These are phyloP conservation scores for Xanthoconium stramineum DNA, from an alignment of 768 basidiomycete genomes.

Conservation along the genomic window DNA sequence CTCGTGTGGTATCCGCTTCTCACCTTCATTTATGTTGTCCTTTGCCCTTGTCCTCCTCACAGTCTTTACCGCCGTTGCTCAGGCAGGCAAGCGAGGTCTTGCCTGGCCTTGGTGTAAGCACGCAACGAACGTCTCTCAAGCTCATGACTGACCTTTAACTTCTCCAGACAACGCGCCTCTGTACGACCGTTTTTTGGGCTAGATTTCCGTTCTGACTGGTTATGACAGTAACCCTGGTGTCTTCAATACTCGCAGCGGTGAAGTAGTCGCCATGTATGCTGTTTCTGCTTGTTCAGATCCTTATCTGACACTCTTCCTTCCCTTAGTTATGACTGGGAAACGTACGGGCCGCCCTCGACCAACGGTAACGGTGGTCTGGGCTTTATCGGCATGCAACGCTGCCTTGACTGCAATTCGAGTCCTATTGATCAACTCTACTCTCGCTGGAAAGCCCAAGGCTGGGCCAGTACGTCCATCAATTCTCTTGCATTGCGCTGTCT, in stretches of 20 bases:
- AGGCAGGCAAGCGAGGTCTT: conserved; percentile 38
- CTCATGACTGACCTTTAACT: neutral
- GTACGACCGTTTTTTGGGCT: conserved; percentile 14
- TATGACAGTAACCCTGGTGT: conserved; percentile 26
- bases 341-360: conserved; percentile 32
- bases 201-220: neutral
- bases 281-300: neutral
- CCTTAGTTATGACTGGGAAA: conserved; percentile 38
- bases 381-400: conserved; percentile 41
- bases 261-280: conserved; percentile 34
- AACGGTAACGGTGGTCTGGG: conserved; percentile 36
- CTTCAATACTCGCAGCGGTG: conserved; percentile 31
- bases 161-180: conserved; percentile 28
- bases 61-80: conserved; percentile 15
- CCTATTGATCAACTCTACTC: conserved; percentile 30
- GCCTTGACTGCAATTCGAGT: conserved; percentile 36
- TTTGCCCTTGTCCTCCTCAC: conserved; percentile 15
- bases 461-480: conserved; percentile 27
- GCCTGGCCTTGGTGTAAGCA: conserved; percentile 36
- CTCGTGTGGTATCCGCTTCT: neutral
- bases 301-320: neutral
- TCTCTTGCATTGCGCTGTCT: neutral
- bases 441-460: conserved; percentile 31
- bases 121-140: neutral
- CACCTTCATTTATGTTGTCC: conserved; percentile 14